Percentiles rank a stretch among this genome's conserved stretches.
Conservation (phyloP, 441 rosid species). For the Populus hybrid region DNA sequence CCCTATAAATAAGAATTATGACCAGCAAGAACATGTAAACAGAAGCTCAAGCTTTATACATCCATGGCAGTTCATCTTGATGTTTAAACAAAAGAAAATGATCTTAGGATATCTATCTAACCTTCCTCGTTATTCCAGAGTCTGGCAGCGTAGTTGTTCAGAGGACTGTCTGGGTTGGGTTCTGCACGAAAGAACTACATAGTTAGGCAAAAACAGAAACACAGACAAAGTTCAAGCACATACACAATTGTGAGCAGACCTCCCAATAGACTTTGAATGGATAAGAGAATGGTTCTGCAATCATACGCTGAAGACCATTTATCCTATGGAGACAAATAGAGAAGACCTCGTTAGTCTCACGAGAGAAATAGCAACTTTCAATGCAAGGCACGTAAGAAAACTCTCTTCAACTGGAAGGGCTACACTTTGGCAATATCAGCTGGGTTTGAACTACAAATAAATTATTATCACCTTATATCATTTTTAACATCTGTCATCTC, state of each 20-base stretch:
- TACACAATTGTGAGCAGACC: constrained; percentile 30
- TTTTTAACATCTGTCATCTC: neutral
- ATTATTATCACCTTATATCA: neutral
- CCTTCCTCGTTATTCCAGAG: constrained; percentile 47
- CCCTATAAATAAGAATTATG: neutral
- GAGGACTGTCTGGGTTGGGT: constrained; percentile 57
- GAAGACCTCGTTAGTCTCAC: neutral
- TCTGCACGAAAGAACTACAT: constrained; percentile 31
- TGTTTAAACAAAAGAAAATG: neutral
- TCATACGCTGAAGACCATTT: constrained; percentile 77
- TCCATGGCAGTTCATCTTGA: neutral
- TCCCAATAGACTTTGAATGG: constrained; percentile 60
- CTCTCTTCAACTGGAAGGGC: no score
- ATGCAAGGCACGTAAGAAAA: no score
- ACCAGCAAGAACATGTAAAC: neutral
- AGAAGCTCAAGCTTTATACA: neutral
- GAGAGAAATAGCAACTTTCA: neutral
- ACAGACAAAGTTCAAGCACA: neutral
- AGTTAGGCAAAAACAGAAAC: constrained; percentile 5
- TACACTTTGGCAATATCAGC: neutral
- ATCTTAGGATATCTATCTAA: constrained; percentile 5
- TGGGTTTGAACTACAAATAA: neutral
- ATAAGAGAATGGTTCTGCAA: constrained; percentile 58
- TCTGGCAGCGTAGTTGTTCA: constrained; percentile 48
- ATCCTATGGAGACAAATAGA: constrained; percentile 32